Evolutionary conservation across 352 stramenopile species (phyloP).

Genomic region (Peronosclerospora sorghi): DNA sequence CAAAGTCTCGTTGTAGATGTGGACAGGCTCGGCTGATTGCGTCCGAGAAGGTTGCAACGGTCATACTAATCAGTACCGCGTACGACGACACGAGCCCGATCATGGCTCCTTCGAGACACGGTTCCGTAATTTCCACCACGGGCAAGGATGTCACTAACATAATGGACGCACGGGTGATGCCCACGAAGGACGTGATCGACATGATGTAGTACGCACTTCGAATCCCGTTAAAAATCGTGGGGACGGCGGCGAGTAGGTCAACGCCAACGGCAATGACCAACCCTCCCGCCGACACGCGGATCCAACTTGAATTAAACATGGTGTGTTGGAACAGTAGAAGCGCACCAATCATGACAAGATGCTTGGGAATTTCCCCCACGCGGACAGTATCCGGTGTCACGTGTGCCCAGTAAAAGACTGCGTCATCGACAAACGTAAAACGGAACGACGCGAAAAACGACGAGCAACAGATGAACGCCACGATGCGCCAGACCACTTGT

Average conservation of each 20-base stretch:
- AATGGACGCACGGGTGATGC: slow-evolving; percentile 26
- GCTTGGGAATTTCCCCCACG: slow-evolving; percentile 30
- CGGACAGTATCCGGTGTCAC: slow-evolving; percentile 29
- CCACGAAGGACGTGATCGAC: slow-evolving; percentile 28
- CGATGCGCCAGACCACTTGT: slow-evolving; percentile 60
- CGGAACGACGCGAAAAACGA: slow-evolving; percentile 53
- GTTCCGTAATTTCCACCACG: slow-evolving; percentile 66
- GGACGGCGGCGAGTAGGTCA: slow-evolving; percentile 22
- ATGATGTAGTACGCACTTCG: slow-evolving; percentile 41
- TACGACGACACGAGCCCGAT: slow-evolving; percentile 53
- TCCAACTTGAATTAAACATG: slow-evolving; percentile 68
- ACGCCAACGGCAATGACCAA: slow-evolving; percentile 29
- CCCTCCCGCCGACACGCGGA: slow-evolving; percentile 37
- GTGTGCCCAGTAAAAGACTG: slow-evolving; percentile 38
- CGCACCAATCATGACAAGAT: slow-evolving; percentile 32
- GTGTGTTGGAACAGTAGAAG: slow-evolving; percentile 43
- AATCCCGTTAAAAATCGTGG: slow-evolving; percentile 38
- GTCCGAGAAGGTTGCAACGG: slow-evolving; percentile 46
- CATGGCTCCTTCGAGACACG: slow-evolving; percentile 56
- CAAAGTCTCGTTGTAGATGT: slow-evolving; percentile 30
- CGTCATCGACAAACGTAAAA: slow-evolving; percentile 43
- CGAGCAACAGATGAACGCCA: slow-evolving; percentile 52
- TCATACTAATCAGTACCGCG: slow-evolving; percentile 48
- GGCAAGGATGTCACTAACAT: slow-evolving; percentile 47
- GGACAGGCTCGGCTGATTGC: slow-evolving; percentile 38